Base-by-base conservation (phyloP, 495 filamentous ascomycete genomes). In the Terfezia claveryi region DNA sequence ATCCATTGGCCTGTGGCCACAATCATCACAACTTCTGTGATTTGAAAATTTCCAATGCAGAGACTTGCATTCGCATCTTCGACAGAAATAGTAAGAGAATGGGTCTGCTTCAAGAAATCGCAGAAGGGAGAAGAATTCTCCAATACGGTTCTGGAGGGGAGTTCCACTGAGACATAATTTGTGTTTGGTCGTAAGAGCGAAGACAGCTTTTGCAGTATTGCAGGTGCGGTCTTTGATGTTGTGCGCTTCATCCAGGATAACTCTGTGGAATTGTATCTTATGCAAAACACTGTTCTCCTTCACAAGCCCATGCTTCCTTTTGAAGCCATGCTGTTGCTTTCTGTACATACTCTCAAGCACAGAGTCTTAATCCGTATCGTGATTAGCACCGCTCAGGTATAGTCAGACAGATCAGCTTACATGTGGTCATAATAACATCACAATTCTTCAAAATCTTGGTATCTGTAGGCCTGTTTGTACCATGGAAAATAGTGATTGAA, bases 81-180 rank as follows among this genome's bases (percentile, higher is more conserved):
- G 86, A 74, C 91, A 98, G 61, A 92, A 83, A 66, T 98, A 95
- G 66, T 80, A 85, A 2, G 89, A 82, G 66, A 94, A 95, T 4
- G 91, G 91, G 9, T 72, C 73, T 46, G 94, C 74, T 66, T 88
- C 80, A 36, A 98, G 73, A 65, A 98, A 98, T 2, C 88, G 81
- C 37, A 98, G 71, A 4, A 96, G 74, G 4, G 91, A 94, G 65
- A 95, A 95, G 69, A 96, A 91, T 63, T 98, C 91, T 54, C 89
- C 91, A 61, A 96, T 95, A 37, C 91, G 82, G 64, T 95, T 94
- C 62, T 95, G 91, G 10, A 96, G 77, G 0, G 91, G 91, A 4
- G 91, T 98, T 5, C 91, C 91, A 51, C 83, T 89, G 36, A 96
- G 75, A 62, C 91, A 98, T 83, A 91, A 94, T 58, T 88, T 93